Evolutionary conservation across 306 rosid species (phyloP).

Genomic region (Cucurbita pepo): DNA sequence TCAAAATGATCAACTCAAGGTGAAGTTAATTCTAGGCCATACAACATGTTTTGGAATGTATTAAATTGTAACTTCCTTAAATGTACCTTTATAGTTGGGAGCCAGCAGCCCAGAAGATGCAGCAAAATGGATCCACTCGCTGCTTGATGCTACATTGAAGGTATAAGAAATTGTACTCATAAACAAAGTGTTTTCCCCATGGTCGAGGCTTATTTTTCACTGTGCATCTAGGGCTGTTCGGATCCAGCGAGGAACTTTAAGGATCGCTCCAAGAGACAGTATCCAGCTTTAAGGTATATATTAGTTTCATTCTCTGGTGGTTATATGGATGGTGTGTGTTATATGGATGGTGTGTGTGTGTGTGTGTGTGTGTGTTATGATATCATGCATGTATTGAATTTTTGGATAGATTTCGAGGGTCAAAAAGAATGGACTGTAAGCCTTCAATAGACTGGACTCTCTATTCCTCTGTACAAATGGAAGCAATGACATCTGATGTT

Average conservation of each 20-base stretch:
- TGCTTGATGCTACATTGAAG: slow-evolving; percentile 61
- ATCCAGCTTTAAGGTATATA: slow-evolving; percentile 37
- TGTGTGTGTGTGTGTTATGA: neutral
- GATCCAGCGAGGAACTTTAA: slow-evolving; percentile 23
- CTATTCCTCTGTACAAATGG: slow-evolving; percentile 26
- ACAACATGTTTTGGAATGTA: neutral
- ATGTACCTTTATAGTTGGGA: slow-evolving; percentile 40
- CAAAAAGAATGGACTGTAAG: slow-evolving; percentile 26
- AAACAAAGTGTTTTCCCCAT: slow-evolving; percentile 8
- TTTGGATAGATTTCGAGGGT: slow-evolving; percentile 39
- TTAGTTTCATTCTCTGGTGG: neutral
- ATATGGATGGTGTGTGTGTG: no score
- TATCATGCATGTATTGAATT: neutral
- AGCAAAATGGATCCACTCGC: slow-evolving; percentile 68
- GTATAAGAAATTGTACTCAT: slow-evolving; percentile 19
- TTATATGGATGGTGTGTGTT: no score
- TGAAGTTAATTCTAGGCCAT: slow-evolving; percentile 12
- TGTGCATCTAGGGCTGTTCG: slow-evolving; percentile 39
- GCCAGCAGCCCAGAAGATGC: slow-evolving; percentile 89
- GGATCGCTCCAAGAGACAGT: slow-evolving; percentile 21
- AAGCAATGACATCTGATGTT: slow-evolving; percentile 65
- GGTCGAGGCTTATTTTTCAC: slow-evolving; percentile 9
- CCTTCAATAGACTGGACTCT: slow-evolving; percentile 33
- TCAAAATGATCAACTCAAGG: slow-evolving; percentile 70
- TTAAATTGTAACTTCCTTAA: slow-evolving; percentile 10